Evolutionary conservation across 106 monocot species (phyloP), one percentile per base, ranked within the genome.

Genomic region (Allium sativum): DNA sequence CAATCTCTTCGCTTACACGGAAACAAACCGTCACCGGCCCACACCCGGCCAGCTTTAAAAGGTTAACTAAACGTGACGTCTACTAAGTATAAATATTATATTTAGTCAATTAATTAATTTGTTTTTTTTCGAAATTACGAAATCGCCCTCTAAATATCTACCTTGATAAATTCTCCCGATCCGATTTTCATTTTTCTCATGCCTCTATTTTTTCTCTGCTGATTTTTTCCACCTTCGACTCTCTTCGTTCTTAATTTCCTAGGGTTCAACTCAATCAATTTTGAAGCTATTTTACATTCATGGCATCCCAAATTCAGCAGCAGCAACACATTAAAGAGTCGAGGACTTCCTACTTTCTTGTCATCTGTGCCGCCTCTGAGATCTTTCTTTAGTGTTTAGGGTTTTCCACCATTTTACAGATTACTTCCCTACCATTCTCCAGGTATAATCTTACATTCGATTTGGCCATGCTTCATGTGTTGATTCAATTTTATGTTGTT

Each of bases 321-420:
- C 59, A 60, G 40, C 65, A 46, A 47, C 61, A 72, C 64, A 46
- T 72, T n/a, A 54, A 41, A 18, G 62, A 74, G 55, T 67, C 65
- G 4, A 52, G 68, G 8, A 62, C 61, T 7, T 43, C 62, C 7
- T 74, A 74, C 48, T 68, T 68, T 16, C 74, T 74, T 6, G 68
- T 74, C 6, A 74, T 74, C 45, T 74, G 74, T 55, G 67, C 62
- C 68, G 53, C 74, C 48, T 74, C 74, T 11, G 56, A 31, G 31
- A 31, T 68, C 18, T 74, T 67, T 59, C 68, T 74, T 42, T 74
- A 68, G 68, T 55, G 40, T 17, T 59, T 60, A 60, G 60, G 31
- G 16, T 43, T 60, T 59, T 6, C 44, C 15, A 41, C 2, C 48
- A 18, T 18, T 44, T 18, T 9, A 44, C 43, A n/a, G 43, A 44